Evolutionary conservation across 306 rosid species (phyloP).

Genomic region (Begonia fuchsioides): DNA sequence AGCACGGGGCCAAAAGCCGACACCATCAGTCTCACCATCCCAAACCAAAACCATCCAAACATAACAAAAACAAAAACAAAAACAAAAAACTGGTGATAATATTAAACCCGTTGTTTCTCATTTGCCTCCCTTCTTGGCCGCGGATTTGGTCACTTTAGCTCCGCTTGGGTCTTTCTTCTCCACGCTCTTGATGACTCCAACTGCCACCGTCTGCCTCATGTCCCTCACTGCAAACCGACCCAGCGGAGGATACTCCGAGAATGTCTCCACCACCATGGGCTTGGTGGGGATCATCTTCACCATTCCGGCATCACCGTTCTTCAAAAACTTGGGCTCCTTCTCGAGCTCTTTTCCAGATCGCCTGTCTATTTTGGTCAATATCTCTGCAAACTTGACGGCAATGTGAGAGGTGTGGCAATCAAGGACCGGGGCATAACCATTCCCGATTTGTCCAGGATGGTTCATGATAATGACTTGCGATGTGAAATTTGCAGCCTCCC

Average conservation of each 20-base stretch:
- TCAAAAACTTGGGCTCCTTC: background rate
- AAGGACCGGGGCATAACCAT: slow-evolving; percentile 22
- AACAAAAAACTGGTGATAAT: too few species aligned
- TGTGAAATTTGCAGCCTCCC: too few species aligned
- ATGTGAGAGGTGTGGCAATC: slow-evolving; percentile 41
- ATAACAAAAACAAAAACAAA: too few species aligned
- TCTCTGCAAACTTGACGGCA: slow-evolving; percentile 10
- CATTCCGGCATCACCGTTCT: background rate
- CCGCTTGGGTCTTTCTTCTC: slow-evolving; percentile 16
- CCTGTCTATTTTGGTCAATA: too few species aligned
- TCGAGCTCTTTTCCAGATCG: too few species aligned
- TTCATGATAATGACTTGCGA: background rate
- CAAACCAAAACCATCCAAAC: too few species aligned
- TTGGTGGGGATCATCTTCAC: slow-evolving; percentile 4
- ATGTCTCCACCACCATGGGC: slow-evolving; percentile 3
- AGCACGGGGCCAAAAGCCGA: too few species aligned
- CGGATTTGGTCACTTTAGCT: slow-evolving; percentile 15
- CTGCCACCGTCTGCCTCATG: slow-evolving; percentile 20
- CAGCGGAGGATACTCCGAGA: slow-evolving; percentile 17
- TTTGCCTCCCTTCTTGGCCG: slow-evolving; percentile 7
- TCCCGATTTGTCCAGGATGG: background rate
- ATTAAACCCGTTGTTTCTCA: too few species aligned
- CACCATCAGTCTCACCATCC: too few species aligned
- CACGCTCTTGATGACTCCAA: slow-evolving; percentile 14
- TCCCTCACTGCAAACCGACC: slow-evolving; percentile 35